Base-by-base conservation (phyloP, 768 basidiomycete genomes). In the Boletus barrowsii region DNA sequence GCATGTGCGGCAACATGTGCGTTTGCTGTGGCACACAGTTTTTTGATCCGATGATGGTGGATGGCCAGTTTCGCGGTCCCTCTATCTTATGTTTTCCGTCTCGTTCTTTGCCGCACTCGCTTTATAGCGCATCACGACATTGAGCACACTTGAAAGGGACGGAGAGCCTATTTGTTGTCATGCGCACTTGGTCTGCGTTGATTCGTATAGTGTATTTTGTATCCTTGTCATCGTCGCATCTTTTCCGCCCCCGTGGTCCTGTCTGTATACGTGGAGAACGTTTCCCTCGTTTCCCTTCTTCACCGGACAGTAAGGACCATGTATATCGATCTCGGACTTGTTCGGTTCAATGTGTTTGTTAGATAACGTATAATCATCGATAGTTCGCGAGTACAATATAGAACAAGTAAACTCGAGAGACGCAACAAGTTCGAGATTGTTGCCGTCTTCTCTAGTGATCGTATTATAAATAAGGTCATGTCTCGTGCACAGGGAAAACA, bases 31-130 rank as follows among this genome's bases (percentile, higher is more conserved):
- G 64, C 81, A n/a, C 83, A 86, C 56, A 90, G 85, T 65, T 85
- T 86, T 69, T 75, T 87, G 65, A 91, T 92, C 62, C 81, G 85
- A 53, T 91, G 63, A 76, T 90, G 80, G 49, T 87, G 68, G 75
- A 47, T 13, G 32, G 22, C 2, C 6, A 7, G 3, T 40, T 10
- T 17, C 30, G 4, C 29, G 29, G 9, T 29, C 4, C 29, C 18
- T 15, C 20, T 20, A 7, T 7, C 9, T 39, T 18, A 14, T 18
- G 37, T 17, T 36, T 15, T 36, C 15, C 6, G 35, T 13, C 29
- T 36, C 14, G 7, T 36, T 46, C 7, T 45, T 50, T 30, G 10
- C 49, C 30, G 3, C 24, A 22, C 15, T 9, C 45, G 37, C 33
- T 14, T 35, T 5, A 33, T 14, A 14, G 33, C 33, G 33, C 33